Percentiles rank a stretch among this genome's conserved stretches.
Evolutionary conservation across 2,329 filamentous ascomycete genomes (phyloP).

Genomic region (Cercospora brassicicola): DNA sequence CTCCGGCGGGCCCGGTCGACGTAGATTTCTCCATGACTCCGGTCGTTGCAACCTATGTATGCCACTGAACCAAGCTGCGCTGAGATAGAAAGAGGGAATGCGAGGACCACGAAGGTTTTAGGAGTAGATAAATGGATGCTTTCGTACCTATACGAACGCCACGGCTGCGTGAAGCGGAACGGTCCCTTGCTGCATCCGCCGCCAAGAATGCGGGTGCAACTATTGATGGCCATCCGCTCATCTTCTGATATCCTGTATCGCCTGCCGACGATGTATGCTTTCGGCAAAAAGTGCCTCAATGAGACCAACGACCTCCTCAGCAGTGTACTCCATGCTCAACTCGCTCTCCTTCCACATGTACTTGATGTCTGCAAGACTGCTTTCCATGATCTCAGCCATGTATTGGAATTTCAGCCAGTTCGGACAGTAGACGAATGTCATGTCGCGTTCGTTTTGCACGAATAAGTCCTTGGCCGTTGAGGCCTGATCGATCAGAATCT

Average conservation of each 20-base stretch:
- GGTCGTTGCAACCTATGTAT: not conserved
- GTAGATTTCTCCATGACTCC: not conserved
- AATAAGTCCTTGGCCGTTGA: conserved; percentile 60
- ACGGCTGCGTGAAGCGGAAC: not conserved
- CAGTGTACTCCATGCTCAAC: conserved; percentile 61
- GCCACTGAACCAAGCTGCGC: not conserved
- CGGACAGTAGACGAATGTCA: conserved; percentile 62
- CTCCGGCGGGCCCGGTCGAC: not conserved
- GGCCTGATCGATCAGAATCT: conserved; percentile 57
- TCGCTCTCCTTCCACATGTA: conserved; percentile 66
- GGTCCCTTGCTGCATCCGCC: not conserved
- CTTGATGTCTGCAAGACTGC: conserved; percentile 64
- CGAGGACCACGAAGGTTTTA: not conserved
- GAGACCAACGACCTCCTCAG: conserved; percentile 62
- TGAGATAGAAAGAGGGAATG: not conserved
- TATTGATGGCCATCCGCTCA: not conserved
- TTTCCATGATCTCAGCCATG: conserved; percentile 62
- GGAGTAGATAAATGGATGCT: not conserved
- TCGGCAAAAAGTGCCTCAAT: conserved; percentile 66
- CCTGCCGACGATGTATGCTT: conserved; percentile 57
- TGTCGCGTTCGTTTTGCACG: conserved; percentile 47
- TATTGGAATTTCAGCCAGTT: conserved; percentile 68
- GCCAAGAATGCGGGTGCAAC: not conserved
- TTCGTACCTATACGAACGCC: conserved; percentile 4
- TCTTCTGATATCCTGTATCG: conserved; percentile 58